Conservation (phyloP, 768 basidiomycete genomes). For the Leucosporidium creatinivorum region DNA sequence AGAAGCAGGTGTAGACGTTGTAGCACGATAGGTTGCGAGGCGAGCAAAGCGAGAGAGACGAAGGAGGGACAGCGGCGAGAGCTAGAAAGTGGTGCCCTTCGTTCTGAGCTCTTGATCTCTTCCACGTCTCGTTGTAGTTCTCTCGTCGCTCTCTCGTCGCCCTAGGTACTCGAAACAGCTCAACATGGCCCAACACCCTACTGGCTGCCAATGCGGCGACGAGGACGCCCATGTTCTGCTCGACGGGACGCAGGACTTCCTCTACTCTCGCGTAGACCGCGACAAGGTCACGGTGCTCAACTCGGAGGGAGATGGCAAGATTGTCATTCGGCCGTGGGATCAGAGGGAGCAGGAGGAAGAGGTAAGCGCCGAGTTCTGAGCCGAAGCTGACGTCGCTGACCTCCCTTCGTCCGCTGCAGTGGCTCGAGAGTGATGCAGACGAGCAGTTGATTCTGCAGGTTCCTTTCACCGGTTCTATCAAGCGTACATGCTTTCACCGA, state of each 20-base stretch:
- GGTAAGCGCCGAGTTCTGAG: neutral
- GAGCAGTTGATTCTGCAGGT: constrained; percentile 42
- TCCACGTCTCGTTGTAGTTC: too few relatives aligned
- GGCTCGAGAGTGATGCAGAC: constrained; percentile 43
- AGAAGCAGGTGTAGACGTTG: too few relatives aligned
- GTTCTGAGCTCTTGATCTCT: too few relatives aligned
- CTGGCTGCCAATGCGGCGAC: constrained; percentile 32
- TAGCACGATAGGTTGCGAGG: too few relatives aligned
- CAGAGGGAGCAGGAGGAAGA: constrained; percentile 38
- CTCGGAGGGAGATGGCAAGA: constrained; percentile 39
- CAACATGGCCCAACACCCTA: constrained; percentile 4
- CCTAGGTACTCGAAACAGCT: too few relatives aligned
- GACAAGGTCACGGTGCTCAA: constrained; percentile 42
- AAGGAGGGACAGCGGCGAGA: too few relatives aligned
- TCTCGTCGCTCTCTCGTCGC: too few relatives aligned
- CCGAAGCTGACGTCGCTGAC: neutral
- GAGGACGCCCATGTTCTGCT: constrained; percentile 35
- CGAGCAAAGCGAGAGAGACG: constrained; percentile 38
- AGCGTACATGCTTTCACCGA: constrained; percentile 3
- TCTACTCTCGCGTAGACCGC: constrained; percentile 40
- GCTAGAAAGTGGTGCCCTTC: too few relatives aligned
- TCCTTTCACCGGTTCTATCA: constrained; percentile 16
- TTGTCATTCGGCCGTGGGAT: constrained; percentile 44
- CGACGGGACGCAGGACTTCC: constrained; percentile 38
- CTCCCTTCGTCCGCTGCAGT: constrained; percentile 26